phyloP scores from a whole-genome alignment of 257 asterid genomes.

The Scutellaria baicalensis region DNA sequence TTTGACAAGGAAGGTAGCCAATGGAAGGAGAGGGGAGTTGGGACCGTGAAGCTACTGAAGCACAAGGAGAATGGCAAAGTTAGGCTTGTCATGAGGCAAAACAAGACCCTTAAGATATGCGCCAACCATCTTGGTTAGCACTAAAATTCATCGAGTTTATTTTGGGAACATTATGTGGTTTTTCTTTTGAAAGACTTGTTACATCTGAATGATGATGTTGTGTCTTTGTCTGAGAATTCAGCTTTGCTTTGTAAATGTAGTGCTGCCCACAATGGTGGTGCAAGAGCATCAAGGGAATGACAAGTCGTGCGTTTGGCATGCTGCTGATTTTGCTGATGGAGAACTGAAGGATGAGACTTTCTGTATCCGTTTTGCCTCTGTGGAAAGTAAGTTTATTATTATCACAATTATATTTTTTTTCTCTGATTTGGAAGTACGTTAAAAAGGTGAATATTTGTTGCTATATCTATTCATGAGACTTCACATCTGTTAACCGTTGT shows the following conservation, averaged over 20 bases:
- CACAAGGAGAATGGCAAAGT: conserved; percentile 67
- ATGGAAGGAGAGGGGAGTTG: conserved; percentile 96
- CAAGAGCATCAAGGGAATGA: conserved; percentile 92
- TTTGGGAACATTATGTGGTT: not conserved
- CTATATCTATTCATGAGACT: too few species aligned
- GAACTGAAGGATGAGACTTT: conserved; percentile 77
- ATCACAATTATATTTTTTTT: not conserved
- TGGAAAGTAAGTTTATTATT: conserved; percentile 49
- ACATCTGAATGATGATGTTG: not conserved
- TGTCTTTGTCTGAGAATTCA: not conserved
- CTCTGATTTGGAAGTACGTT: not conserved
- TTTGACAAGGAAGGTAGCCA: conserved; percentile 75
- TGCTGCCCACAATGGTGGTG: conserved; percentile 45
- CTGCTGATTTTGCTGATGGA: conserved; percentile 86
- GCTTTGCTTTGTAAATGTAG: conserved; percentile 25
- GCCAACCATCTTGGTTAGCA: conserved; percentile 79
- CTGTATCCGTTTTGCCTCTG: conserved; percentile 60
- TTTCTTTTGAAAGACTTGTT: not conserved
- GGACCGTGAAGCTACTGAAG: conserved; percentile 67
- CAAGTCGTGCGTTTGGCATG: conserved; percentile 89
- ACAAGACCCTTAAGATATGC: conserved; percentile 84
- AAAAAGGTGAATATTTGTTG: not conserved
- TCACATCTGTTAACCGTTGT: too few species aligned
- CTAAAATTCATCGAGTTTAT: not conserved
- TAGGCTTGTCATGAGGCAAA: conserved; percentile 90